phyloP scores from a whole-genome alignment of 2,329 filamentous ascomycete genomes.

The Stachybotrys echinatus region DNA sequence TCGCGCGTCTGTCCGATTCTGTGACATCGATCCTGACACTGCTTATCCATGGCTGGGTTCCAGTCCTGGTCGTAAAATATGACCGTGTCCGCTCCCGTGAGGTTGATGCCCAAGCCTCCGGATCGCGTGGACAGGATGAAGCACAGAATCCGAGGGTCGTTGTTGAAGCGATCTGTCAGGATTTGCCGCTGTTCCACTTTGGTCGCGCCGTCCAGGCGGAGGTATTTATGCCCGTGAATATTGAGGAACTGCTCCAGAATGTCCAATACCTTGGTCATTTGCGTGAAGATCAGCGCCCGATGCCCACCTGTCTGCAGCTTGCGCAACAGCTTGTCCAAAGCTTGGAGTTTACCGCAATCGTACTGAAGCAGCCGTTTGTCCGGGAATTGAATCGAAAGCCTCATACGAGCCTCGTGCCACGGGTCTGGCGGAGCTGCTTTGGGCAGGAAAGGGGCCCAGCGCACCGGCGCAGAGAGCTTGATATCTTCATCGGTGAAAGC shows the following conservation, averaged over 20 bases:
- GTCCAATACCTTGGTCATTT: constrained; percentile 98
- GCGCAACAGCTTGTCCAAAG: constrained; percentile 78
- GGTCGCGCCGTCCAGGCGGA: constrained; percentile 92
- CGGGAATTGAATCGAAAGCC: constrained; percentile 90
- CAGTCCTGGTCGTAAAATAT: constrained; percentile 99
- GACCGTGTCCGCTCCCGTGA: constrained; percentile 94
- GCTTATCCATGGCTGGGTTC: constrained; percentile 99
- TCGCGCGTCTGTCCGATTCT: constrained; percentile 96
- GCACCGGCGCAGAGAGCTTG: constrained; percentile 50
- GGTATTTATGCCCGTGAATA: constrained; percentile 94
- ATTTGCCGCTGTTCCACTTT: constrained; percentile 95
- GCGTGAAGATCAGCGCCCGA: constrained; percentile 94
- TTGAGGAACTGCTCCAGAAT: constrained; percentile 97
- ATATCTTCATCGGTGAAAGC: constrained; percentile 53
- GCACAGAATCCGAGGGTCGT: constrained; percentile 83
- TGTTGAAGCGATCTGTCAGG: constrained; percentile 93
- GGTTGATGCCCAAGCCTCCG: constrained; percentile 90
- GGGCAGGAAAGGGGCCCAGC: constrained; percentile 51
- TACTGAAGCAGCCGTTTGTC: constrained; percentile 96
- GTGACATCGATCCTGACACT: constrained; percentile 96
- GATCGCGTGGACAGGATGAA: constrained; percentile 96
- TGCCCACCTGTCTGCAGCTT: constrained; percentile 85
- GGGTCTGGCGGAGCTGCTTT: constrained; percentile 62
- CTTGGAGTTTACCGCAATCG: constrained; percentile 94
- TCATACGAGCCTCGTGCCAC: constrained; percentile 90